A percentile compares a stretch with the other conserved stretches of the same genome.
phyloP scores from a whole-genome alignment of 2,329 filamentous ascomycete species.

The Trichoderma harzianum region DNA sequence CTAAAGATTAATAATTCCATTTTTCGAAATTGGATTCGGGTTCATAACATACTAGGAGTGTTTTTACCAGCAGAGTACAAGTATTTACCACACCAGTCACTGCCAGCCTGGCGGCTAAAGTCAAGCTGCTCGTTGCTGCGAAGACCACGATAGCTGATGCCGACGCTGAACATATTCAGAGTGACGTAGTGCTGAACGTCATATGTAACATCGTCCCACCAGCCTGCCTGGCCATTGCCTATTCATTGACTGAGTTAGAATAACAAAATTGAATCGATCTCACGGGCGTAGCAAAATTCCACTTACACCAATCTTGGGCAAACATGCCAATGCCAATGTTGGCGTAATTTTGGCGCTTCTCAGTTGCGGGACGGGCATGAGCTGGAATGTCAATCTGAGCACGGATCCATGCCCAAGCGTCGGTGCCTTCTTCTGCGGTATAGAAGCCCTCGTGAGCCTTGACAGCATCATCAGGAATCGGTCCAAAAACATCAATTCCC shows the following conservation, averaged over 20 bases:
- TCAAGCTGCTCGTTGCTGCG: slow-evolving; percentile 23
- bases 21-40: background rate
- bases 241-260: background rate
- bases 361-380: background rate
- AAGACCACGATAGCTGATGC: slow-evolving; percentile 22
- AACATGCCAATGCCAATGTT: slow-evolving; percentile 24
- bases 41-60: slow-evolving; percentile 6
- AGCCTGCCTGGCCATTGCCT: slow-evolving; percentile 21
- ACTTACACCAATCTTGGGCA: slow-evolving; percentile 21
- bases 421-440: slow-evolving; percentile 22
- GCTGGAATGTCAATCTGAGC: slow-evolving; percentile 22
- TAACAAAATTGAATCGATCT: background rate
- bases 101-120: slow-evolving; percentile 19
- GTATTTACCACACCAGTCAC: slow-evolving; percentile 19
- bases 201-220: slow-evolving; percentile 22
- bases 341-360: slow-evolving; percentile 21
- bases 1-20: background rate
- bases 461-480: slow-evolving; percentile 23
- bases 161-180: slow-evolving; percentile 21
- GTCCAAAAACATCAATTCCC: slow-evolving; percentile 23
- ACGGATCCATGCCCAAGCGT: slow-evolving; percentile 24
- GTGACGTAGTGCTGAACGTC: slow-evolving; percentile 12
- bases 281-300: background rate
- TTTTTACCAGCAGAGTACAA: slow-evolving; percentile 10
- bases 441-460: slow-evolving; percentile 20